A percentile compares a stretch with the other conserved stretches of the same genome.
Evolutionary conservation across 306 rosid species (phyloP).

Genomic region (Clitoria ternatea): DNA sequence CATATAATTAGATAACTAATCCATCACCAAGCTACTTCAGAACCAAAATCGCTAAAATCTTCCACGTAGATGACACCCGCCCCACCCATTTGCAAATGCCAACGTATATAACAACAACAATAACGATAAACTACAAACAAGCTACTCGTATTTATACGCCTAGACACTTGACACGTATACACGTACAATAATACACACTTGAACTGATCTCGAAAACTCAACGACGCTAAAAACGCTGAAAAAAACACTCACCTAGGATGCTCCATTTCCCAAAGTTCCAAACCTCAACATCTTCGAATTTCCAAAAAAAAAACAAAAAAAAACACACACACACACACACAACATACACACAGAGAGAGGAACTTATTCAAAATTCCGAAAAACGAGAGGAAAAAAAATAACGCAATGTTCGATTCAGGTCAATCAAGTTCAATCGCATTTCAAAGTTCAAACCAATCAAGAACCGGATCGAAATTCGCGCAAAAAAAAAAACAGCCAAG

Average conservation of each 20-base stretch:
- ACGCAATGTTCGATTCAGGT: slow-evolving; percentile 2
- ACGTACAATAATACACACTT: not conserved
- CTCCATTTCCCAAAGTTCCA: slow-evolving; percentile 32
- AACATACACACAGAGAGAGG: too few species aligned
- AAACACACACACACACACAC: not conserved
- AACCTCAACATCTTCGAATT: slow-evolving; percentile 30
- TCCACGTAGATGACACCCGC: not conserved
- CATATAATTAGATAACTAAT: not conserved
- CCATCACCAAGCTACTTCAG: slow-evolving; percentile 1
- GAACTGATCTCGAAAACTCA: slow-evolving; percentile 37
- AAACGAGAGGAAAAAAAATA: not conserved
- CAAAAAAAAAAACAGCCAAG: not conserved
- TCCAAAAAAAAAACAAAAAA: not conserved
- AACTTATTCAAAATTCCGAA: slow-evolving; percentile 26
- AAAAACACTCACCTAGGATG: slow-evolving; percentile 8
- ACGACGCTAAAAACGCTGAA: slow-evolving; percentile 20
- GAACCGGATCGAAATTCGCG: slow-evolving; percentile 46
- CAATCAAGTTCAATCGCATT: slow-evolving; percentile 31
- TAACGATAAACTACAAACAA: not conserved
- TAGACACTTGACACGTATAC: slow-evolving; percentile 18
- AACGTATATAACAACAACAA: not conserved
- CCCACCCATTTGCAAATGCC: slow-evolving; percentile 11
- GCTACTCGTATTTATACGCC: slow-evolving; percentile 4
- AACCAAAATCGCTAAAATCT: not conserved
- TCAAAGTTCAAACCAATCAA: slow-evolving; percentile 24